Conservation (phyloP, 2,329 filamentous ascomycete genomes). For the Ascochyta fabae region DNA sequence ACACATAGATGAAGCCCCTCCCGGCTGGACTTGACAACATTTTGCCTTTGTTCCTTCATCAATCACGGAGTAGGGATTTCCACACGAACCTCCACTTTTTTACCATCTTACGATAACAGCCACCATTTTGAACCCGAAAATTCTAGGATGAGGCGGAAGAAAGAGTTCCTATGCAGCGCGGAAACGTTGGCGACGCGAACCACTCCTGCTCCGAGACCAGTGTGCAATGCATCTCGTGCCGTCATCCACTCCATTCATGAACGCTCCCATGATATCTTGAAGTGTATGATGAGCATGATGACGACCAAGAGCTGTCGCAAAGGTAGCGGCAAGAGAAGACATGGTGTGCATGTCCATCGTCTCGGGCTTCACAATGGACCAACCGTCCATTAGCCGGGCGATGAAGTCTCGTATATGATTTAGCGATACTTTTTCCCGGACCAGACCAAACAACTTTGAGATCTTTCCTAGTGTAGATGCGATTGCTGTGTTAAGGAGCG, state of each 20-base stretch:
- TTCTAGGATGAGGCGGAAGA: not conserved
- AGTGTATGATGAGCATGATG: not conserved
- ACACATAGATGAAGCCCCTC: no score
- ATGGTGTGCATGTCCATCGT: not conserved
- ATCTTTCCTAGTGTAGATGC: slow-evolving; percentile 1
- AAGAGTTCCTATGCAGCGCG: not conserved
- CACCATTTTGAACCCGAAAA: not conserved
- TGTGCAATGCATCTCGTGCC: not conserved
- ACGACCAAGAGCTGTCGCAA: slow-evolving; percentile 8
- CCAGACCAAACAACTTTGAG: not conserved
- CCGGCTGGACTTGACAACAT: no score
- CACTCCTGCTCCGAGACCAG: slow-evolving; percentile 1
- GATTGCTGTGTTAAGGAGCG: not conserved
- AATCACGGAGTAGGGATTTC: no score
- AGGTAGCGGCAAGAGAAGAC: not conserved
- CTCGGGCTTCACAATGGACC: not conserved
- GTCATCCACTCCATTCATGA: slow-evolving; percentile 5
- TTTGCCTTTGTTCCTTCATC: no score
- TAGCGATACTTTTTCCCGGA: fast-evolving
- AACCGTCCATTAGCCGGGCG: slow-evolving; percentile 7
- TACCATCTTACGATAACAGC: no score
- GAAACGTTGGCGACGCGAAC: not conserved
- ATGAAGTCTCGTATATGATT: slow-evolving; percentile 11
- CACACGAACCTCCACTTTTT: no score
- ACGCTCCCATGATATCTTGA: slow-evolving; percentile 8